A percentile compares a stretch with the other conserved stretches of the same genome.
These are phyloP conservation scores for Aspergillus ellipticus DNA, from an alignment of 495 filamentous ascomycete species.

Conservation along the genomic window DNA sequence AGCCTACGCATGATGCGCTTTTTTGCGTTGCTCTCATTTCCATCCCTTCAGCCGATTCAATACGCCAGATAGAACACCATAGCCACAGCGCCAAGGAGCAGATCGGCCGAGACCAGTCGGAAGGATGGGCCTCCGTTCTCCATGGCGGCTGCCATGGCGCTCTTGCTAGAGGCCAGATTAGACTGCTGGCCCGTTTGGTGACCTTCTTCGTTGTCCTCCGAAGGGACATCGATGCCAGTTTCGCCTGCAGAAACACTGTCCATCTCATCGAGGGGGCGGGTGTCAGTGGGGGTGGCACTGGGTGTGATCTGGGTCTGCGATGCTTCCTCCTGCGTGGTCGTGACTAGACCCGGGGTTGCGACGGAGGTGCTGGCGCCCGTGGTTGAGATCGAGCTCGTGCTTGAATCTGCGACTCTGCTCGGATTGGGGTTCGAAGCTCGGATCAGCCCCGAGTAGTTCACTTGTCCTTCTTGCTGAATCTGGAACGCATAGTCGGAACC, in stretches of 20 bases:
- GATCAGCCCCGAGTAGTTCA: constrained; percentile 47
- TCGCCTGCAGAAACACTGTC: constrained; percentile 17
- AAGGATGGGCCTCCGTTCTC: constrained; percentile 14
- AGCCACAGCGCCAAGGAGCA: constrained; percentile 12
- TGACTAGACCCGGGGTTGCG: background rate
- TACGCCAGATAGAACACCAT: constrained; percentile 11
- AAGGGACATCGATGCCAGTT: constrained; percentile 11
- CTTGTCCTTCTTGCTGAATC: constrained; percentile 37
- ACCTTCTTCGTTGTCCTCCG: background rate
- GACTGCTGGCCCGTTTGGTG: background rate
- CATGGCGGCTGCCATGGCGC: constrained; percentile 9
- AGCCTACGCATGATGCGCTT: background rate
- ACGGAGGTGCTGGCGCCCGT: background rate
- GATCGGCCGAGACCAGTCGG: constrained; percentile 4
- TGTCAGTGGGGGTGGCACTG: constrained; percentile 7
- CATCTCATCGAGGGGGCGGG: constrained; percentile 13
- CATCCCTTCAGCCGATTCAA: background rate
- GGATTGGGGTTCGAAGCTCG: constrained; percentile 1
- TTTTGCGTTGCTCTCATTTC: background rate
- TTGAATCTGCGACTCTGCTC: background rate
- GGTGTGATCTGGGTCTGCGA: background rate
- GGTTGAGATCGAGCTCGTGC: background rate
- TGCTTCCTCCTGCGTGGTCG: background rate
- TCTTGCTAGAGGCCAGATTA: constrained; percentile 14
- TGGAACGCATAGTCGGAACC: constrained; percentile 45